Conservation (phyloP, 176 grass and related monocot genomes). For the Avena eriantha region DNA sequence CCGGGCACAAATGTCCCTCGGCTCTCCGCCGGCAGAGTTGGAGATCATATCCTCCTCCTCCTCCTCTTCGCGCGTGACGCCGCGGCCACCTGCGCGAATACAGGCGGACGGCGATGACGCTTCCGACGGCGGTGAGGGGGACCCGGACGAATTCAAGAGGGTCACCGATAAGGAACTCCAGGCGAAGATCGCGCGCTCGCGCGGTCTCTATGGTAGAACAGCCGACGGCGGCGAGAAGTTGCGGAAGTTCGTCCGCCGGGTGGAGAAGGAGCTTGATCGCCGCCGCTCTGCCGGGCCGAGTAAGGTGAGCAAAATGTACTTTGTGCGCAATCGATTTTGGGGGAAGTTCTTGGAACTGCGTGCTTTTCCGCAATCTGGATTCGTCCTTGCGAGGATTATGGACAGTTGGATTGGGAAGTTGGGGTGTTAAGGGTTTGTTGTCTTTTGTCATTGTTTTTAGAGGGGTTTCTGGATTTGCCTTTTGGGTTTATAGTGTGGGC, state of each 20-base stretch:
- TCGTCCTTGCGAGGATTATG: not conserved
- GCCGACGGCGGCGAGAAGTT: constrained; percentile 32
- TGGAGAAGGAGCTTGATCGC: constrained; percentile 40
- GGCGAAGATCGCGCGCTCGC: not conserved
- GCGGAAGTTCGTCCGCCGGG: not conserved
- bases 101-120: not conserved
- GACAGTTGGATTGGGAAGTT: not conserved
- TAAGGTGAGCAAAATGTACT: constrained; percentile 48
- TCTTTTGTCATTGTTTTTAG: not conserved
- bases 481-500: not conserved
- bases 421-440: not conserved
- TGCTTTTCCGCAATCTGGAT: not conserved
- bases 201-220: rapidly evolving
- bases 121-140: not conserved
- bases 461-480: not conserved
- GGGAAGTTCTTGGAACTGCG: not conserved
- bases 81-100: not conserved
- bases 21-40: not conserved
- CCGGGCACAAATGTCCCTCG: not conserved
- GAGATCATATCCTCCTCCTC: not conserved
- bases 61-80: not conserved
- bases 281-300: not conserved
- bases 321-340: not conserved
- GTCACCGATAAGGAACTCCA: not conserved
- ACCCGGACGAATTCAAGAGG: not conserved